These are phyloP conservation scores for Epichloe baconii DNA, from an alignment of 2,329 filamentous ascomycete genomes.

Conservation along the genomic window DNA sequence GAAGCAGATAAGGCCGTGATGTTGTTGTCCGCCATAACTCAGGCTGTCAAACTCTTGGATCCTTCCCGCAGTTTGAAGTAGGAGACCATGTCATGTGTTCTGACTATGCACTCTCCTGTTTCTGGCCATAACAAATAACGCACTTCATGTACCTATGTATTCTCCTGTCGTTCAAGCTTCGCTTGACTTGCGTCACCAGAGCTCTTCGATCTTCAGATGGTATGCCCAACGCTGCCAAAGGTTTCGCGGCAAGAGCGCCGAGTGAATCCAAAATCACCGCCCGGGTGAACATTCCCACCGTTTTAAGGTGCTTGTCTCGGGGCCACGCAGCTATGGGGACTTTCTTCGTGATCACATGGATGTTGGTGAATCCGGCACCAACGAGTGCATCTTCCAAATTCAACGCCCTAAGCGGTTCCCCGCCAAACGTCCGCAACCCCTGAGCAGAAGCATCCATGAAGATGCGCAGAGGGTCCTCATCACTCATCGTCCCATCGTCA, in stretches of 20 bases:
- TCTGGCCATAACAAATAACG: conserved; percentile 31
- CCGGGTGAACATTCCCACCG: conserved; percentile 31
- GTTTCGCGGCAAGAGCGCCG: conserved; percentile 28
- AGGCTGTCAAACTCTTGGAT: neutral
- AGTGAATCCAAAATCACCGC: conserved; percentile 28
- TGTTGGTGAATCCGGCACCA: conserved; percentile 30
- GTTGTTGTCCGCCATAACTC: neutral
- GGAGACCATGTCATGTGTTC: neutral
- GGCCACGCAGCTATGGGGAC: conserved; percentile 35
- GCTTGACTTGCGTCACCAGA: conserved; percentile 18
- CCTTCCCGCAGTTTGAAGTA: neutral
- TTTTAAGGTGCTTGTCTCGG: conserved; percentile 25
- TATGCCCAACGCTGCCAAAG: conserved; percentile 25
- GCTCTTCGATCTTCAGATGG: conserved; percentile 20
- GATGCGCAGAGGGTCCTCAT: conserved; percentile 23
- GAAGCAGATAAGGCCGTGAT: neutral
- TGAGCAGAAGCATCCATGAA: conserved; percentile 20
- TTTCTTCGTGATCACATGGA: conserved; percentile 28
- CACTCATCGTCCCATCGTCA: conserved; percentile 30
- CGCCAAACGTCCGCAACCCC: conserved; percentile 24
- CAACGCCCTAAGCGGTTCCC: conserved; percentile 23
- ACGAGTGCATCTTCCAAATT: conserved; percentile 24
- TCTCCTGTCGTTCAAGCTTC: conserved; percentile 20
- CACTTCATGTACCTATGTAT: conserved; percentile 31
- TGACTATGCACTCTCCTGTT: conserved; percentile 10